Evolutionary conservation across 495 filamentous ascomycete species (phyloP).

Genomic region (Talaromyces wortmannii): DNA sequence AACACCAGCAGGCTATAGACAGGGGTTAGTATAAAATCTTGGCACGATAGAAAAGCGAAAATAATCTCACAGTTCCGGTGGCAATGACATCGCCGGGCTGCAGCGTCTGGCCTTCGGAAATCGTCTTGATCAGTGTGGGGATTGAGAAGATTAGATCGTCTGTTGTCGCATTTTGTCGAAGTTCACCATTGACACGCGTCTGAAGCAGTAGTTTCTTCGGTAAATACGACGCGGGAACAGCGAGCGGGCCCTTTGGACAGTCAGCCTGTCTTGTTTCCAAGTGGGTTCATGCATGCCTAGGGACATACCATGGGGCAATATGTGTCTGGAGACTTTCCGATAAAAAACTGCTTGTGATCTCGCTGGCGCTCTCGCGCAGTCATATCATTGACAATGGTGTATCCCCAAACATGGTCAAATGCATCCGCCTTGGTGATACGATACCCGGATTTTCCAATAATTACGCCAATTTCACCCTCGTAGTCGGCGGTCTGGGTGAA

Average conservation of each 20-base stretch:
- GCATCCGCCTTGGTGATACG: constrained; percentile 37
- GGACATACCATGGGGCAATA: constrained; percentile 44
- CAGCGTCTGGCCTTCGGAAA: constrained; percentile 62
- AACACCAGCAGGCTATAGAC: constrained; percentile 35
- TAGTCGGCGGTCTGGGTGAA: constrained; percentile 37
- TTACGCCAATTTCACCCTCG: constrained; percentile 52
- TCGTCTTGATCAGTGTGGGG: constrained; percentile 54
- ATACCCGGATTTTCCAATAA: constrained; percentile 44
- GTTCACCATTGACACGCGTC: constrained; percentile 58
- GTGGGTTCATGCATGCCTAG: no score
- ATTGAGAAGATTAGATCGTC: constrained; percentile 67
- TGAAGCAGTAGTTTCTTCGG: constrained; percentile 51
- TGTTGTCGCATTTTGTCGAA: constrained; percentile 58
- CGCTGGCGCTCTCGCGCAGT: constrained; percentile 48
- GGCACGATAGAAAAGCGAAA: no score
- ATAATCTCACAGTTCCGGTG: constrained; percentile 49
- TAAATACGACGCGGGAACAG: constrained; percentile 37
- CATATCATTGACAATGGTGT: constrained; percentile 51
- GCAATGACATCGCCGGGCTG: constrained; percentile 67
- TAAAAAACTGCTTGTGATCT: constrained; percentile 53
- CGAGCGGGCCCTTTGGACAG: constrained; percentile 22
- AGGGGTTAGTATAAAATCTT: no score
- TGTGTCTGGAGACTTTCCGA: constrained; percentile 48
- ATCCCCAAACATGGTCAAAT: constrained; percentile 48
- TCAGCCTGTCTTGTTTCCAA: no score